Conservation (phyloP, 2,329 filamentous ascomycete species). For the Aspergillus calidoustus region DNA sequence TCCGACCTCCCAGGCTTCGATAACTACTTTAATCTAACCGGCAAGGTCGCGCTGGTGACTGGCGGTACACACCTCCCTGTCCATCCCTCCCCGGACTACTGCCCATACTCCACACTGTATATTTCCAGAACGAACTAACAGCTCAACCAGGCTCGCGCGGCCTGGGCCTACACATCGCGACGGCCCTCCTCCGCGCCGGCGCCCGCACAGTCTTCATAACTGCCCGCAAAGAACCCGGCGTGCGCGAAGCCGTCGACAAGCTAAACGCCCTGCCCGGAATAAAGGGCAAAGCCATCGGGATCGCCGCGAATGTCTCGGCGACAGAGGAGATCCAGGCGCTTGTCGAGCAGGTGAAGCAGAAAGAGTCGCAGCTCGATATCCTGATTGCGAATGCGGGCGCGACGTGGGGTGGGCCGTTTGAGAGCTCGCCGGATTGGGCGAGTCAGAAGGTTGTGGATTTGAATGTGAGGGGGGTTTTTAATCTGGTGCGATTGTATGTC, state of each 20-base stretch:
- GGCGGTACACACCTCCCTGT: slow-evolving; percentile 6
- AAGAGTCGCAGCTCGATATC: slow-evolving; percentile 15
- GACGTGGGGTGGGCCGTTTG: slow-evolving; percentile 21
- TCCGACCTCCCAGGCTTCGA: slow-evolving; percentile 14
- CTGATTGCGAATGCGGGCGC: slow-evolving; percentile 19
- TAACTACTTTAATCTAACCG: slow-evolving; percentile 15
- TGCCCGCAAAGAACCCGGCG: slow-evolving; percentile 13
- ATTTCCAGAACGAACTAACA: background rate
- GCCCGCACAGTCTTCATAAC: slow-evolving; percentile 21
- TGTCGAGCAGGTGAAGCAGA: slow-evolving; percentile 5
- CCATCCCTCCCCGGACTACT: background rate
- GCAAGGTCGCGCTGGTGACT: slow-evolving; percentile 20
- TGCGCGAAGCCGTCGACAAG: slow-evolving; percentile 12
- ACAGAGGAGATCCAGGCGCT: slow-evolving; percentile 17
- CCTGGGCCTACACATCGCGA: slow-evolving; percentile 19
- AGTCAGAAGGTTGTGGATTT: slow-evolving; percentile 18
- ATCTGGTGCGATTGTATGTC: slow-evolving; percentile 17
- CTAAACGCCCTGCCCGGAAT: slow-evolving; percentile 18
- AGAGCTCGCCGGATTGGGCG: slow-evolving; percentile 19
- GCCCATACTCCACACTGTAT: too few relatives aligned
- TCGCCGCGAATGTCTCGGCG: slow-evolving; percentile 14
- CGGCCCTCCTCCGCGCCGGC: slow-evolving; percentile 10
- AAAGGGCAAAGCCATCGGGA: slow-evolving; percentile 15
- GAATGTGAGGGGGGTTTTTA: slow-evolving; percentile 20
- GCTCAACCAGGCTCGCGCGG: slow-evolving; percentile 12